A percentile compares a stretch with the other conserved stretches of the same genome.
These are phyloP conservation scores for Penicillium canescens DNA, from an alignment of 495 filamentous ascomycete genomes.

Conservation along the genomic window DNA sequence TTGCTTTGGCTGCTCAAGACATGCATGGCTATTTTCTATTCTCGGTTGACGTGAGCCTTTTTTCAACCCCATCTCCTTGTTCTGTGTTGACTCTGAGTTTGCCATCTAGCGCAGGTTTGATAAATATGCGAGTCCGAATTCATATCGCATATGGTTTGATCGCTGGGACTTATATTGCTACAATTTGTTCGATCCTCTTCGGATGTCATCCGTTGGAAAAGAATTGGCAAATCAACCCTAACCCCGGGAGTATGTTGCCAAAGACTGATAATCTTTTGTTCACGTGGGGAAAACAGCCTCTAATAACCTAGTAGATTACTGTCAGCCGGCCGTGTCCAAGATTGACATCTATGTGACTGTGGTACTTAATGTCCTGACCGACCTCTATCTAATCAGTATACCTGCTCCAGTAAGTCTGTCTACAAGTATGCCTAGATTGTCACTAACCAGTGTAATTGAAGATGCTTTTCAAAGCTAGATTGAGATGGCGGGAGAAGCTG, in stretches of 20 bases:
- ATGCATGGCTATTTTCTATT: slow-evolving; percentile 60
- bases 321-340: slow-evolving; percentile 49
- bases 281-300: neutral
- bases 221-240: slow-evolving; percentile 60
- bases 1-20: slow-evolving; percentile 60
- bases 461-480: slow-evolving; percentile 55
- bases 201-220: slow-evolving; percentile 54
- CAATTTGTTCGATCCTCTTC: slow-evolving; percentile 53
- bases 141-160: slow-evolving; percentile 54
- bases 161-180: slow-evolving; percentile 51
- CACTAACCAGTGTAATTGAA: slow-evolving; percentile 19
- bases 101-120: slow-evolving; percentile 40
- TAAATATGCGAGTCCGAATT: slow-evolving; percentile 51
- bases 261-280: neutral
- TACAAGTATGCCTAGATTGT: neutral
- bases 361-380: slow-evolving; percentile 52
- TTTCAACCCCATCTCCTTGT: neutral
- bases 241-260: slow-evolving; percentile 53
- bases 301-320: slow-evolving; percentile 29
- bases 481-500: slow-evolving; percentile 51
- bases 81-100: slow-evolving; percentile 5
- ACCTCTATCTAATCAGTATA: slow-evolving; percentile 57
- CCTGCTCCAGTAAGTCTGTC: slow-evolving; percentile 45
- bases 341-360: slow-evolving; percentile 51
- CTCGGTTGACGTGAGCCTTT: slow-evolving; percentile 55